These are phyloP conservation scores for Hyphopichia fennica DNA, from an alignment of 1,139 yeast species.

Conservation along the genomic window DNA sequence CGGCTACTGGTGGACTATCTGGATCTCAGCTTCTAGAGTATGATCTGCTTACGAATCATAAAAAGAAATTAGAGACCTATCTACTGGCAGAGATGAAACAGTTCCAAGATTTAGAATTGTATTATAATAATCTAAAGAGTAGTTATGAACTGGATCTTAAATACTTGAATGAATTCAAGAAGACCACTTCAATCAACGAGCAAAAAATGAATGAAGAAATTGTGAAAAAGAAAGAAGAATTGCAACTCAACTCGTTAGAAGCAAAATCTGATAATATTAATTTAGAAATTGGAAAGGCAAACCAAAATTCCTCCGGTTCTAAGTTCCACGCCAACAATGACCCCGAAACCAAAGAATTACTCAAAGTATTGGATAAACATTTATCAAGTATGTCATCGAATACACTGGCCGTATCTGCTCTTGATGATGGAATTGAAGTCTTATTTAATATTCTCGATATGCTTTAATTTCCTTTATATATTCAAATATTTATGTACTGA, in stretches of 20 bases:
- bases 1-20: slow-evolving; percentile 5
- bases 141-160: slow-evolving; percentile 31
- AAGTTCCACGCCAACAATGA: slow-evolving; percentile 28
- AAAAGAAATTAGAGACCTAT: slow-evolving; percentile 36
- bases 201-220: slow-evolving; percentile 11
- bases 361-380: slow-evolving; percentile 18
- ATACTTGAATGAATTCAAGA: slow-evolving; percentile 30
- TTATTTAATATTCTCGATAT: slow-evolving; percentile 26
- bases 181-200: slow-evolving; percentile 13
- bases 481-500: neutral
- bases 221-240: slow-evolving; percentile 7
- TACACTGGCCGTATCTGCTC: slow-evolving; percentile 17
- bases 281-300: neutral
- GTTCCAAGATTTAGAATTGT: slow-evolving; percentile 31
- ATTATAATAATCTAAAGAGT: slow-evolving; percentile 22
- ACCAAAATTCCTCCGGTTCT: neutral
- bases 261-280: slow-evolving; percentile 6
- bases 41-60: slow-evolving; percentile 31
- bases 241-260: slow-evolving; percentile 8
- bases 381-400: slow-evolving; percentile 17
- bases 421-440: slow-evolving; percentile 28
- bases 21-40: slow-evolving; percentile 28
- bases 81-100: slow-evolving; percentile 45
- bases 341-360: slow-evolving; percentile 19
- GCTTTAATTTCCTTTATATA: slow-evolving; percentile 6